Conservation (phyloP, 1,284 basidiomycete genomes). For the Ustilago sp. region DNA sequence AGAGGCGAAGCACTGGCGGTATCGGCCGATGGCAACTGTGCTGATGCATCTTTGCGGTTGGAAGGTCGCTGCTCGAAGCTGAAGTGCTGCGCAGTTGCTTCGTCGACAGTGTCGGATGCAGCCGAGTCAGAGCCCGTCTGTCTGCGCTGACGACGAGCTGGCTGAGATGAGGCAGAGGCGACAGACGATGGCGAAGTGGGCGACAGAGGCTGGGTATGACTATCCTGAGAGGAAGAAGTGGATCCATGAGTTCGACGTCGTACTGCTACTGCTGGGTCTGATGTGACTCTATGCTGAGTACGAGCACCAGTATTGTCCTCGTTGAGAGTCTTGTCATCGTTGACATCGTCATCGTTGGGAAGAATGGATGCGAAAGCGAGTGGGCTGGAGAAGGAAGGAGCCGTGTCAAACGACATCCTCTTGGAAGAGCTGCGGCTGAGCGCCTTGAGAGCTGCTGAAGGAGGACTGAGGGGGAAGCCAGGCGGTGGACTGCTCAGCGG, state of each 20-base stretch:
- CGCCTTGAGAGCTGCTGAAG: conserved; percentile 40
- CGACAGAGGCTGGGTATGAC: conserved; percentile 26
- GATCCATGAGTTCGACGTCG: conserved; percentile 25
- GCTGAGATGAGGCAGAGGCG: conserved; percentile 28
- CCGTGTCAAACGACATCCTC: conserved; percentile 57
- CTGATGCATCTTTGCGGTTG: conserved; percentile 17
- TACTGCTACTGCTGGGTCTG: conserved; percentile 16
- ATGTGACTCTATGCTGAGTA: conserved; percentile 2
- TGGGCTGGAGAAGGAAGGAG: conserved; percentile 67
- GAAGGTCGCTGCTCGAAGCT: conserved; percentile 22
- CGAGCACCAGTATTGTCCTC: conserved; percentile 16
- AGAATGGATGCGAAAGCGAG: conserved; percentile 63
- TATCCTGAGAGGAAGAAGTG: conserved; percentile 30
- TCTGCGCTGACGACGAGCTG: conserved; percentile 24
- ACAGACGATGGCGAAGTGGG: conserved; percentile 39
- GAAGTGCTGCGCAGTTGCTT: conserved; percentile 8
- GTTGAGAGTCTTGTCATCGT: conserved; percentile 36
- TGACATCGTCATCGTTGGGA: conserved; percentile 54
- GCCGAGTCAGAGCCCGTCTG: conserved; percentile 30
- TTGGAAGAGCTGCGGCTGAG: conserved; percentile 41
- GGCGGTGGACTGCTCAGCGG: conserved; percentile 25
- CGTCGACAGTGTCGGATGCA: conserved; percentile 32
- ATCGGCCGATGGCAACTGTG: conserved; percentile 6
- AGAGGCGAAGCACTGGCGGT: conserved; percentile 20
- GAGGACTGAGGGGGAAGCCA: conserved; percentile 40